Conservation (phyloP, 768 basidiomycete genomes). For the Dioszegia hungarica region DNA sequence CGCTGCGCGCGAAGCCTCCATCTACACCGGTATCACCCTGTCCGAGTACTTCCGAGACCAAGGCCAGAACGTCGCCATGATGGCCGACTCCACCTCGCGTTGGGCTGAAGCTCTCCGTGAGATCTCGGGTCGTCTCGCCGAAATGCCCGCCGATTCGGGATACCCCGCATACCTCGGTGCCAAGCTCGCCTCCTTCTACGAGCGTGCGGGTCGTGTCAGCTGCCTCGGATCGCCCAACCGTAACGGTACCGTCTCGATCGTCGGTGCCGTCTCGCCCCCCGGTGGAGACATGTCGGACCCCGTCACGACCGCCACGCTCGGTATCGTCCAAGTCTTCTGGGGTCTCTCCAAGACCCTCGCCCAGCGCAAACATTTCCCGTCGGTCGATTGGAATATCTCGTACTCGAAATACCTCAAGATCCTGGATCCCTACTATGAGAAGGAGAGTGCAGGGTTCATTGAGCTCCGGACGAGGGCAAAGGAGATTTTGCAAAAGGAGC, state of each 20-base stretch:
- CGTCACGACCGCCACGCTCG: conserved; percentile 91
- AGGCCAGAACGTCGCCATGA: conserved; percentile 95
- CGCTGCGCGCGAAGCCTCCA: conserved; percentile 96
- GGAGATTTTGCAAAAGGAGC: conserved; percentile 97
- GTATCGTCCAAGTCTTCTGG: conserved; percentile 99
- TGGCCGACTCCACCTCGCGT: conserved; percentile 97
- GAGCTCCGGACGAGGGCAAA: conserved; percentile 87
- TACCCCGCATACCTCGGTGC: conserved; percentile 96
- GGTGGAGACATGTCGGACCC: conserved; percentile 99
- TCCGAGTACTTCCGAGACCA: conserved; percentile 99
- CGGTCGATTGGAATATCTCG: conserved; percentile 99
- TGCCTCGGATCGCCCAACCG: conserved; percentile 84
- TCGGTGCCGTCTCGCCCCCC: conserved; percentile 97
- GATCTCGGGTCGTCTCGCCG: conserved; percentile 96
- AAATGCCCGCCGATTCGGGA: conserved; percentile 99
- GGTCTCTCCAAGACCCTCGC: conserved; percentile 99
- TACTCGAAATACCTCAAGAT: conserved; percentile 98
- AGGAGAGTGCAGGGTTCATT: conserved; percentile 79
- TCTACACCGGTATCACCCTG: conserved; percentile 98
- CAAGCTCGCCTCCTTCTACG: conserved; percentile 96
- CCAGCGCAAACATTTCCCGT: conserved; percentile 95
- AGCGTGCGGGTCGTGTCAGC: conserved; percentile 92
- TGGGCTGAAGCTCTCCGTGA: conserved; percentile 99
- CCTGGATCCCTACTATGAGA: conserved; percentile 86
- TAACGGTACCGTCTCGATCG: conserved; percentile 92